Base-by-base conservation (phyloP, 1,284 basidiomycete species). In the Ceraceosorus guamensis region DNA sequence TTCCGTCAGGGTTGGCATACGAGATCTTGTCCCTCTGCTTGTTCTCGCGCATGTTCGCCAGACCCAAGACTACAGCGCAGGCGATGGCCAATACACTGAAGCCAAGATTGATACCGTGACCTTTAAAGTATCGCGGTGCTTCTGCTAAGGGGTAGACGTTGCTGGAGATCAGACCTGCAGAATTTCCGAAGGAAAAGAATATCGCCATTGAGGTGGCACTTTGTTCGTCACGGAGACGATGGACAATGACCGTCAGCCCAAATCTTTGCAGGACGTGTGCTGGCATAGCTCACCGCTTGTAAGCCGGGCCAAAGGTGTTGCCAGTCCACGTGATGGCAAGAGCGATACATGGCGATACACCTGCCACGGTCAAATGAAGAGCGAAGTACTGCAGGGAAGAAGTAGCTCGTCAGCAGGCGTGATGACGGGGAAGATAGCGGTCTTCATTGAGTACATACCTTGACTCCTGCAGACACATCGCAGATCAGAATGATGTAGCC, bases 11-110 rank as follows among this genome's bases (percentile, higher is more conserved):
- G 13, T 55, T 48, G 39, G 53, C 53, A 53, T 33, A 83, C 32
- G 93, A 98, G 76, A 87, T 98, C 85, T 82, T 83, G 6, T 88
- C 92, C 73, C 97, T 97, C 76, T 80, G 81, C 31, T 76, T 78
- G 55, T 84, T 92, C 8, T 88, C 89, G 75, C 77, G 80, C 62
- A 81, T 82, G 56, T 92, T 92, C 82, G 57, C 56, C 10, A 51
- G 53, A 4, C 63, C 67, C 24, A 60, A 46, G 13, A 53, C 32
- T 10, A 32, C 13, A 18, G 56, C 31, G 11, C 31, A 68, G n/a
- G 63, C 47, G 41, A 75, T 65, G 39, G 61, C 62, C 48, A 72
- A 50, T 13, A 43, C 59, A 6, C 62, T 46, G 54, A 72, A 73
- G 6, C 46, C 66, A n/a, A 73, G 59, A 14, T 66, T 61, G 47